phyloP scores from a whole-genome alignment of 148 eudicot genomes.

The Rhododendron vialii region DNA sequence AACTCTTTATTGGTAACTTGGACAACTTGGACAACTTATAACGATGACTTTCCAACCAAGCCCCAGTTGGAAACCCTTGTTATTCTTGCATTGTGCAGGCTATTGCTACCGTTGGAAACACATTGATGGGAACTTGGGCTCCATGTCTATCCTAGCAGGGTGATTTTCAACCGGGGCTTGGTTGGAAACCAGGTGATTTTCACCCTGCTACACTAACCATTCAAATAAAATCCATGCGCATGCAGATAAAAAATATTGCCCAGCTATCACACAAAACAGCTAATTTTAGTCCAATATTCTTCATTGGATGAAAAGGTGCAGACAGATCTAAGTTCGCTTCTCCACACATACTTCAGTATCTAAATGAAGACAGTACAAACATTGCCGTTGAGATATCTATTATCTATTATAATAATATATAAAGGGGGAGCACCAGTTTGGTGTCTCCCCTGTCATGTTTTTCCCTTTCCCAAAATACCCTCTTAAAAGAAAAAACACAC shows the following conservation, averaged over 20 bases:
- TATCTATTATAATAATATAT: too few relatives aligned
- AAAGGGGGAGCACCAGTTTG: too few relatives aligned
- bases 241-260: neutral
- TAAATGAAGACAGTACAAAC: neutral
- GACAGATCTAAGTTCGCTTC: neutral
- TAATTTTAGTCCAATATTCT: neutral
- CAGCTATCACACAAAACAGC: neutral
- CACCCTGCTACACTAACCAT: neutral
- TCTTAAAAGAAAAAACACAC: too few relatives aligned
- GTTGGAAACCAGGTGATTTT: too few relatives aligned
- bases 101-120: neutral
- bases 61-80: neutral
- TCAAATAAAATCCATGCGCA: neutral
- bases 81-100: neutral
- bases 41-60: neutral
- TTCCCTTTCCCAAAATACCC: too few relatives aligned
- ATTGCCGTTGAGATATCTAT: neutral
- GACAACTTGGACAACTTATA: too few relatives aligned
- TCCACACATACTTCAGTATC: neutral
- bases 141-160: neutral
- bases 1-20: too few relatives aligned
- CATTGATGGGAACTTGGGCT: neutral
- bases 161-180: too few relatives aligned
- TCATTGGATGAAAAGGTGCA: neutral
- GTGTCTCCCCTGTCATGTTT: too few relatives aligned